Base-by-base conservation (phyloP, 306 rosid genomes). In the Sicyos edulis region DNA sequence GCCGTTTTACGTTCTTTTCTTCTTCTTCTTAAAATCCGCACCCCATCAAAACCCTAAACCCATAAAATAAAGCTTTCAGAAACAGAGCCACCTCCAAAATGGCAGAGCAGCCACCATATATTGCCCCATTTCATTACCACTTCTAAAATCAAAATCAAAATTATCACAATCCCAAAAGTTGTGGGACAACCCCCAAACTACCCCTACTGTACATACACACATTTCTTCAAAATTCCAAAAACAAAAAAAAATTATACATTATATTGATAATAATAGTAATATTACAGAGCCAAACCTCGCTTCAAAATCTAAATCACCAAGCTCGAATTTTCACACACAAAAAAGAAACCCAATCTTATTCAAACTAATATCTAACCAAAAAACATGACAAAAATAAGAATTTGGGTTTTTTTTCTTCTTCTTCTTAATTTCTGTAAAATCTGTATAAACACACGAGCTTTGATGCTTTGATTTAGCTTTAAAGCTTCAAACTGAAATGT, bases 401-500 rank as follows among this genome's bases (percentile, higher is more conserved):
- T 24, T 62, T 37, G 51, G 24, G 16, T 8, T 62, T 12, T 60
- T 40, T 16, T 4, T 37, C 3, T 16, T 40, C 1, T 40, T 40
- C 2, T 40, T 40, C 45, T 40, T 40, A 0, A 22, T 60, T 2
- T 34, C 68, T 17, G 70, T 63, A 63, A 63, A 63, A 22, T 26
- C 52, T 69, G 57, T 69, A 69, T 69, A 10, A 51, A 69, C 73
- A 69, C 24, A 24, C 55, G 55, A 47, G 37, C 17, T 2, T 26
- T n/a, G n/a, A n/a, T n/a, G n/a, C n/a, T n/a, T 40, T 19, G 15
- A 17, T 34, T 40, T 32, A 10, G 26, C 37, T 19, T 13, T 50
- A 9, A 0, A 17, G 45, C 21, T 32, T 87, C 88, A 86, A 79
- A 91, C 88, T 0, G 97, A 81, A 78, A 91, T 87, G 84, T 88